Percentiles rank a stretch among this genome's conserved stretches.
phyloP scores from a whole-genome alignment of 2,329 filamentous ascomycete genomes.

The Zalaria obscura region DNA sequence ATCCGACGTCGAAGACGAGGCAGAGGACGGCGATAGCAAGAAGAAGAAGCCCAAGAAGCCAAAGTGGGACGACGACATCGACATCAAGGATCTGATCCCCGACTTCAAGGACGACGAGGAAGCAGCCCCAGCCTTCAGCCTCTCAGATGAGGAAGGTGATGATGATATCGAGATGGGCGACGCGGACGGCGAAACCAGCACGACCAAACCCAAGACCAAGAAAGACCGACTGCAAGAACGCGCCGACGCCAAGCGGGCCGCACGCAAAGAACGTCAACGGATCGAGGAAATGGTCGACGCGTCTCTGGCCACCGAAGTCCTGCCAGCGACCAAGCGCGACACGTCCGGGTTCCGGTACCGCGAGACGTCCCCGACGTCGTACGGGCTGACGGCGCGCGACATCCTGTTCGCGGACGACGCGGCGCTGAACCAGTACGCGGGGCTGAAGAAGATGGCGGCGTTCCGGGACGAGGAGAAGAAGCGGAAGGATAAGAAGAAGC shows the following conservation, averaged over 20 bases:
- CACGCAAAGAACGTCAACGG: constrained; percentile 67
- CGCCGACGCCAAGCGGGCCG: constrained; percentile 50
- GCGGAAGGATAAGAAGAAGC: constrained; percentile 68
- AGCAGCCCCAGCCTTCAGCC: constrained; percentile 39
- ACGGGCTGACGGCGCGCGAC: constrained; percentile 78
- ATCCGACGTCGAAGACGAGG: constrained; percentile 21
- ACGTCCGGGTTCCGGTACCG: constrained; percentile 68
- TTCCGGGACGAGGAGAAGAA: constrained; percentile 88
- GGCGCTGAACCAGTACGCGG: constrained; percentile 77
- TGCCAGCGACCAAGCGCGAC: constrained; percentile 36
- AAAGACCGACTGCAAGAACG: constrained; percentile 29
- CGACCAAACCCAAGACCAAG: constrained; percentile 22
- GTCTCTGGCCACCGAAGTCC: constrained; percentile 55
- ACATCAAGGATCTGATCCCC: constrained; percentile 82
- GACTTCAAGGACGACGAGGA: constrained; percentile 60
- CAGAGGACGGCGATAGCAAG: constrained; percentile 28
- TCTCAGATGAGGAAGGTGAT: constrained; percentile 33
- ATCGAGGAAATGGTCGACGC: constrained; percentile 79
- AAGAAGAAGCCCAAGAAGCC: constrained; percentile 66
- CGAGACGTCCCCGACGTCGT: constrained; percentile 79
- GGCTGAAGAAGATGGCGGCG: constrained; percentile 84
- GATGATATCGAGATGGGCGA: constrained; percentile 27
- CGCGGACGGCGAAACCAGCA: constrained; percentile 23
- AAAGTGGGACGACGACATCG: constrained; percentile 92
- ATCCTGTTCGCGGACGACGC: constrained; percentile 83